phyloP scores from a whole-genome alignment of 1,284 basidiomycete genomes.

The Butyriboletus appendiculatus region DNA sequence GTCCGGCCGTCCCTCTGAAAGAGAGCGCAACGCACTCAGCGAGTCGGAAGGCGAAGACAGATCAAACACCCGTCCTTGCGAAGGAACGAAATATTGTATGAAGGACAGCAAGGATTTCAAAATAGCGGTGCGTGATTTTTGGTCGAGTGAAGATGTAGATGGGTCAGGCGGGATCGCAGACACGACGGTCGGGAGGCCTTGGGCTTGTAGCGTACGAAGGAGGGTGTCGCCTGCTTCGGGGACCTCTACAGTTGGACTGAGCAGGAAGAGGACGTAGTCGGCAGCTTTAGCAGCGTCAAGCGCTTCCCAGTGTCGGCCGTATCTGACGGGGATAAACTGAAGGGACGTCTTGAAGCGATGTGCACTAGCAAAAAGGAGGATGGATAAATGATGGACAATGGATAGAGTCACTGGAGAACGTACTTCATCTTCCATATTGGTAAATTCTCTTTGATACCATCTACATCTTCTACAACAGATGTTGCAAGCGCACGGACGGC shows the following conservation, averaged over 20 bases:
- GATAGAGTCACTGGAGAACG: slow-evolving; percentile 24
- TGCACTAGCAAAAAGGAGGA: slow-evolving; percentile 50
- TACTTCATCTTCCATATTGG: slow-evolving; percentile 69
- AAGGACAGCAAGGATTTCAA: slow-evolving; percentile 90
- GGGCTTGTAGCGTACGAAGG: slow-evolving; percentile 83
- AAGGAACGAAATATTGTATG: slow-evolving; percentile 92
- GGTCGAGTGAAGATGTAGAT: slow-evolving; percentile 46
- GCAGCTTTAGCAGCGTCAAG: slow-evolving; percentile 89
- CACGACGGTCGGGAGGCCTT: slow-evolving; percentile 78
- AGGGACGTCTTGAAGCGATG: slow-evolving; percentile 89
- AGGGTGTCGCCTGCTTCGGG: slow-evolving; percentile 87
- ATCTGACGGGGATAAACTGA: slow-evolving; percentile 80
- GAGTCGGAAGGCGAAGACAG: slow-evolving; percentile 64
- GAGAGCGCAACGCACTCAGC: slow-evolving; percentile 66
- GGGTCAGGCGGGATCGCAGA: slow-evolving; percentile 54
- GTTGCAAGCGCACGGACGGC: slow-evolving; percentile 64
- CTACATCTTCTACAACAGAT: slow-evolving; percentile 57
- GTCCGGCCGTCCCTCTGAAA: slow-evolving; percentile 80
- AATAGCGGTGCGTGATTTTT: slow-evolving; percentile 65
- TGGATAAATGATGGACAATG: neutral
- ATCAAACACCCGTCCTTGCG: slow-evolving; percentile 69
- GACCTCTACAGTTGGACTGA: slow-evolving; percentile 85
- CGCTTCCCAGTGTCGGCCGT: slow-evolving; percentile 72
- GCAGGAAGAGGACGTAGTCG: slow-evolving; percentile 87
- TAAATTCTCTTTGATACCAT: slow-evolving; percentile 12